Percentiles rank a stretch among this genome's conserved stretches.
phyloP scores from a whole-genome alignment of 2,329 filamentous ascomycete species.

The Phialophora tarda region DNA sequence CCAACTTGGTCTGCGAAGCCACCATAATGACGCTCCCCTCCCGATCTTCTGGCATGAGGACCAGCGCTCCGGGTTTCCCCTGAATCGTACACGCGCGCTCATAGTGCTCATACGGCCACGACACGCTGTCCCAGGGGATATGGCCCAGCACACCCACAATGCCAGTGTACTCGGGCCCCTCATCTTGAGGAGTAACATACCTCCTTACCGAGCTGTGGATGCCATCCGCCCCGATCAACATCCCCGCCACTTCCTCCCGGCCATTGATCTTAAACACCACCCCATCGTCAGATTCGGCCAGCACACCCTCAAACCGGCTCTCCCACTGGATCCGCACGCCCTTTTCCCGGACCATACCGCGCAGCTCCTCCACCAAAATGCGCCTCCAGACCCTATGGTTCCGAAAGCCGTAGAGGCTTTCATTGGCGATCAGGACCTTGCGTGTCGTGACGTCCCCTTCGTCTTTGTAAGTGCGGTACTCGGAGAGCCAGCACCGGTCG shows the following conservation, averaged over 20 bases:
- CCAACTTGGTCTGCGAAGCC: conserved; percentile 44
- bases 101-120: conserved; percentile 33
- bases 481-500: conserved; percentile 39
- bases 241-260: conserved; percentile 45
- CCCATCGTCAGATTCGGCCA: conserved; percentile 54
- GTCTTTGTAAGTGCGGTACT: conserved; percentile 46
- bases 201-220: conserved; percentile 63
- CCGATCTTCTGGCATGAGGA: conserved; percentile 47
- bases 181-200: conserved; percentile 54
- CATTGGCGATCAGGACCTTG: conserved; percentile 48
- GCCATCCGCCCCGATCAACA: conserved; percentile 65
- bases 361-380: conserved; percentile 57
- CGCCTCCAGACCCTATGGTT: conserved; percentile 61
- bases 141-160: conserved; percentile 49
- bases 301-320: conserved; percentile 56
- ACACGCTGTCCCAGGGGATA: conserved; percentile 34
- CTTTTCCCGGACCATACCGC: conserved; percentile 48
- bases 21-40: conserved; percentile 45
- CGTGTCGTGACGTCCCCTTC: conserved; percentile 35
- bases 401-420: conserved; percentile 58
- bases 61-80: conserved; percentile 45
- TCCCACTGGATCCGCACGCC: conserved; percentile 54
- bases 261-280: conserved; percentile 58
- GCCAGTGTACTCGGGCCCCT: conserved; percentile 58
- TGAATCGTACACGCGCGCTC: conserved; percentile 45